Conservation (phyloP, 257 asterid genomes). For the Thymus mandschuricus region DNA sequence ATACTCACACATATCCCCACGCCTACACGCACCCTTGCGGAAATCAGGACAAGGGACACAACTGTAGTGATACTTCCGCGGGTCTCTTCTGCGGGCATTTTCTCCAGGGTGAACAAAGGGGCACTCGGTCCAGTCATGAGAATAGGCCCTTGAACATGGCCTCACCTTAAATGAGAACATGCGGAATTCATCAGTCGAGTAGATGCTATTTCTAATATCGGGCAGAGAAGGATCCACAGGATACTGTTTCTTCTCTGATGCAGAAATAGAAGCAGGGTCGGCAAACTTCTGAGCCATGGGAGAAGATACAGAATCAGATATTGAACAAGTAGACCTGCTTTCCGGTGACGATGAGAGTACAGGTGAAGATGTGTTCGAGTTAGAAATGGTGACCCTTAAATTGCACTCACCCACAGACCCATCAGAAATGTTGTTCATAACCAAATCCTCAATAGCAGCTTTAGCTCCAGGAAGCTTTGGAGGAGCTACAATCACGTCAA, state of each 20-base stretch:
- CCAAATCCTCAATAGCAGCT: slow-evolving; percentile 66
- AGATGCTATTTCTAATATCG: slow-evolving; percentile 82
- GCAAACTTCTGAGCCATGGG: slow-evolving; percentile 47
- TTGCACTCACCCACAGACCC: slow-evolving; percentile 50
- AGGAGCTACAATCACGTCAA: slow-evolving; percentile 65
- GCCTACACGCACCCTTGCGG: slow-evolving; percentile 86
- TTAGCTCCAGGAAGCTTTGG: slow-evolving; percentile 61
- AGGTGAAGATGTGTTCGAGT: slow-evolving; percentile 67
- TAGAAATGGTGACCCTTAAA: slow-evolving; percentile 39
- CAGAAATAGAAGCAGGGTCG: slow-evolving; percentile 46
- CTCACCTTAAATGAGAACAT: slow-evolving; percentile 96
- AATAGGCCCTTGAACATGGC: slow-evolving; percentile 97
- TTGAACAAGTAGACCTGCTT: slow-evolving; percentile 69
- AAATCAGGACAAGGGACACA: slow-evolving; percentile 99
- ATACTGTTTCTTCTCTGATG: slow-evolving; percentile 75
- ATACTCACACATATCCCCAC: slow-evolving; percentile 97
- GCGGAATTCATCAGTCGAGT: slow-evolving; percentile 90
- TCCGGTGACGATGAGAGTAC: slow-evolving; percentile 68
- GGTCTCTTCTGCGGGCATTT: slow-evolving; percentile 97
- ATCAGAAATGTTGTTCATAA: slow-evolving; percentile 53
- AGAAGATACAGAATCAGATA: slow-evolving; percentile 51
- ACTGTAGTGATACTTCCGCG: slow-evolving; percentile 89
- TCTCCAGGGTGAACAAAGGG: slow-evolving; percentile 99
- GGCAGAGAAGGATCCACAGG: slow-evolving; percentile 95
- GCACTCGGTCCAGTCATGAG: slow-evolving; percentile 99